Percentiles rank a stretch among this genome's conserved stretches.
phyloP scores from a whole-genome alignment of 805 yeast species.

The Starmera caribaea region DNA sequence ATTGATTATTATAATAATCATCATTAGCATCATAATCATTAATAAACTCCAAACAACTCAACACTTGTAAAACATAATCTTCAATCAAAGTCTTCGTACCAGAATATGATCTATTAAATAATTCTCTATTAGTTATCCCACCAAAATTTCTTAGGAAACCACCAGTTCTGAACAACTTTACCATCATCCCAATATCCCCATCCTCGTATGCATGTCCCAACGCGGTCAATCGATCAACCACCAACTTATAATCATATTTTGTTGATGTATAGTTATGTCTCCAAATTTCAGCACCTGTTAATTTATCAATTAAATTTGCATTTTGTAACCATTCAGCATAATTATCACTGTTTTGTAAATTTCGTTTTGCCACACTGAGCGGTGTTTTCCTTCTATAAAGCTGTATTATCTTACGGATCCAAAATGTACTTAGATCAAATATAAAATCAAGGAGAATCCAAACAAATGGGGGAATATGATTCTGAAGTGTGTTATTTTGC shows the following conservation, averaged over 20 bases:
- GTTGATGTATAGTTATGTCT: slow-evolving; percentile 74
- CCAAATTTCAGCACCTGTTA: slow-evolving; percentile 54
- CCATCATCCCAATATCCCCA: slow-evolving; percentile 43
- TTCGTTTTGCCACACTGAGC: slow-evolving; percentile 36
- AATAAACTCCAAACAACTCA: slow-evolving; percentile 54
- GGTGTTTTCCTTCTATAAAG: slow-evolving; percentile 29
- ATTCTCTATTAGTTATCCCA: slow-evolving; percentile 69
- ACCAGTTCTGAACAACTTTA: slow-evolving; percentile 60
- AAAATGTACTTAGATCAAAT: slow-evolving; percentile 31
- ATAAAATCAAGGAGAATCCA: slow-evolving; percentile 31
- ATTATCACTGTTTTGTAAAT: slow-evolving; percentile 39
- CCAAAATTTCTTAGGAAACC: slow-evolving; percentile 88
- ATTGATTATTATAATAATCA: slow-evolving; percentile 31
- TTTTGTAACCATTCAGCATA: slow-evolving; percentile 65
- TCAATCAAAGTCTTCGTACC: slow-evolving; percentile 90
- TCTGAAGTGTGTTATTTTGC: slow-evolving; percentile 10
- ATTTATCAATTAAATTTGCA: slow-evolving; percentile 38
- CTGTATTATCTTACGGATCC: slow-evolving; percentile 22
- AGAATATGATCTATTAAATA: slow-evolving; percentile 72
- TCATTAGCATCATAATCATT: slow-evolving; percentile 24
- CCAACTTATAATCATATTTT: slow-evolving; percentile 76
- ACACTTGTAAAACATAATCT: slow-evolving; percentile 71
- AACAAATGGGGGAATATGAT: slow-evolving; percentile 31
- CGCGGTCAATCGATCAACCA: slow-evolving; percentile 60
- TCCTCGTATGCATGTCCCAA: slow-evolving; percentile 51